Evolutionary conservation across 345 rosid genomes (phyloP).

Genomic region (Gossypium sturtianum): DNA sequence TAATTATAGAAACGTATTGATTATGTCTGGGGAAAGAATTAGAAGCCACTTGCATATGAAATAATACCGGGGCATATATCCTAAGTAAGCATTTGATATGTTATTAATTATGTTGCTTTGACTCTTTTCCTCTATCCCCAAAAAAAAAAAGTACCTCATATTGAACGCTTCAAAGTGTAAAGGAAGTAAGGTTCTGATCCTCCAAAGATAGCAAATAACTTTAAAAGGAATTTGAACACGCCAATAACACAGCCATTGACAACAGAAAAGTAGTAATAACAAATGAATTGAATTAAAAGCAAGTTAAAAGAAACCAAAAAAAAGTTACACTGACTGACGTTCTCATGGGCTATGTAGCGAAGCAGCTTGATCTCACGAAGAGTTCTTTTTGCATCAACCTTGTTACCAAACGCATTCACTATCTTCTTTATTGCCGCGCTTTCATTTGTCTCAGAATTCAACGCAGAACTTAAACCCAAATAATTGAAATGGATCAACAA

Average conservation of each 20-base stretch:
- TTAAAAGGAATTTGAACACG: too few species aligned
- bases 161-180: neutral
- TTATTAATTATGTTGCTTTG: neutral
- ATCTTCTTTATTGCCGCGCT: conserved; percentile 85
- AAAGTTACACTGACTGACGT: conserved; percentile 56
- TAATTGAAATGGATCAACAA: conserved; percentile 5
- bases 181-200: neutral
- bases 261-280: neutral
- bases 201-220: neutral
- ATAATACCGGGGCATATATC: too few species aligned
- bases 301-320: neutral
- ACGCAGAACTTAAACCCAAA: conserved; percentile 28
- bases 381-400: conserved; percentile 79
- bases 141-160: neutral
- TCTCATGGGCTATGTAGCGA: conserved; percentile 90
- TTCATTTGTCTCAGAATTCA: conserved; percentile 75
- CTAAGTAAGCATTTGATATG: too few species aligned
- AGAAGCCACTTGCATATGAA: too few species aligned
- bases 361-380: conserved; percentile 96
- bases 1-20: neutral
- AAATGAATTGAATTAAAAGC: neutral
- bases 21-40: neutral
- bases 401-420: conserved; percentile 68
- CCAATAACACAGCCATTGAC: neutral
- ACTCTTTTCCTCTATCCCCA: neutral